Percentiles rank a stretch among this genome's conserved stretches.
phyloP scores from a whole-genome alignment of 2,329 filamentous ascomycete species.

The Paraphoma sp. region DNA sequence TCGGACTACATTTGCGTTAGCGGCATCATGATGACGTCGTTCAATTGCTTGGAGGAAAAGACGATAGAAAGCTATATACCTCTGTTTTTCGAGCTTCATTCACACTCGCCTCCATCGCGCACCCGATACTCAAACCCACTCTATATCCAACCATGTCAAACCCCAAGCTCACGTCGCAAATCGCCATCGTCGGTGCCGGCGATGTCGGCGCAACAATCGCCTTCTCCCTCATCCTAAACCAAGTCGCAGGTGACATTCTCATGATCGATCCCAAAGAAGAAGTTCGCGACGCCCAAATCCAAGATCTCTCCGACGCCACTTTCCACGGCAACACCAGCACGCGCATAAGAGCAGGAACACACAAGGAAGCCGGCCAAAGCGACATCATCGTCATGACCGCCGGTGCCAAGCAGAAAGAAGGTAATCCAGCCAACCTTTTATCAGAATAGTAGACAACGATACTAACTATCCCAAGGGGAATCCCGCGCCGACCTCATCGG shows the following conservation, averaged over 20 bases:
- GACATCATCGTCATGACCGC: constrained; percentile 30
- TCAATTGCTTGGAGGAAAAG: constrained; percentile 1
- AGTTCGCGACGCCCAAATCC: constrained; percentile 26
- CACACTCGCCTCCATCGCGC: background rate
- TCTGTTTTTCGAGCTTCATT: background rate
- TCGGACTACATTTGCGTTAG: constrained; percentile 13
- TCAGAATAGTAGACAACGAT: background rate
- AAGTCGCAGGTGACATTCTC: constrained; percentile 23
- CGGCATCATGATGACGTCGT: constrained; percentile 20
- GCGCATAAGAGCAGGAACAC: constrained; percentile 23
- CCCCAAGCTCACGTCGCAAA: constrained; percentile 24
- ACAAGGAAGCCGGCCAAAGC: constrained; percentile 30
- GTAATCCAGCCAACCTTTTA: background rate
- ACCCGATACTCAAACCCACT: background rate
- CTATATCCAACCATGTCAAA: constrained; percentile 12
- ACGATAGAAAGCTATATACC: background rate
- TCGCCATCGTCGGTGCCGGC: constrained; percentile 31
- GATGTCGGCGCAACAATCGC: constrained; percentile 31
- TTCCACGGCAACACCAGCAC: constrained; percentile 27
- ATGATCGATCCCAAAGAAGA: constrained; percentile 30
- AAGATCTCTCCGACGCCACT: constrained; percentile 23
- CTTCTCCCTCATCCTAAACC: constrained; percentile 32
- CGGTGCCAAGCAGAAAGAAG: constrained; percentile 28
- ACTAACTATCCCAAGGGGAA: constrained; percentile 15
- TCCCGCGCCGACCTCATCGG: constrained; percentile 26